A percentile compares a stretch with the other conserved stretches of the same genome.
phyloP scores from a whole-genome alignment of 495 filamentous ascomycete genomes.

The Collariella sp. region DNA sequence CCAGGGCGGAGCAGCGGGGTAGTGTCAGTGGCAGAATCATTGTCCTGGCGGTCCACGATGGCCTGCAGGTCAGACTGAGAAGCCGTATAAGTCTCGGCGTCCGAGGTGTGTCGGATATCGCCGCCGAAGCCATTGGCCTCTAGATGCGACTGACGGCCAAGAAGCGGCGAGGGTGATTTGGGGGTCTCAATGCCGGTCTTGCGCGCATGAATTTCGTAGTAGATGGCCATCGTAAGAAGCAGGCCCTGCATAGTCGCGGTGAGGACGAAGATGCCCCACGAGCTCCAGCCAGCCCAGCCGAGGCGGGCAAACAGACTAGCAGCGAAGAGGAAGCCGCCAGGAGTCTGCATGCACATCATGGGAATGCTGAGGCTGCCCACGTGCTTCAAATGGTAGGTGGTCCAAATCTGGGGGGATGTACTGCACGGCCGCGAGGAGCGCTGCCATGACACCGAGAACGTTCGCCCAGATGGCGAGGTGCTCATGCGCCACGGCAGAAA shows the following conservation, averaged over 20 bases:
- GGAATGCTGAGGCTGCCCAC: slow-evolving; percentile 86
- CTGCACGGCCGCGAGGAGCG: slow-evolving; percentile 75
- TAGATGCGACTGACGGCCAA: slow-evolving; percentile 13
- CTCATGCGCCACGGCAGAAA: slow-evolving; percentile 48
- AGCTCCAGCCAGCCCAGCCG: slow-evolving; percentile 82
- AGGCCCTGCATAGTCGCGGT: slow-evolving; percentile 79
- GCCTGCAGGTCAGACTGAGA: slow-evolving; percentile 35
- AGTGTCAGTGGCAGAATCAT: slow-evolving; percentile 34
- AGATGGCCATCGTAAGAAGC: slow-evolving; percentile 71
- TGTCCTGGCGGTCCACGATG: slow-evolving; percentile 34
- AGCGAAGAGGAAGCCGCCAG: slow-evolving; percentile 82
- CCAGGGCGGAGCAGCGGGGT: slow-evolving; percentile 35
- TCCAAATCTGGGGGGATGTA: slow-evolving; percentile 93
- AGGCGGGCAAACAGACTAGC: slow-evolving; percentile 72
- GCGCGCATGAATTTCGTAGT: slow-evolving; percentile 50
- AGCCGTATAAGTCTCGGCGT: slow-evolving; percentile 32
- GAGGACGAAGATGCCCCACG: slow-evolving; percentile 81
- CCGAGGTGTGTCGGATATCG: slow-evolving; percentile 28
- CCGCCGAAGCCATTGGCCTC: slow-evolving; percentile 28
- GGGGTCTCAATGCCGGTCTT: not conserved
- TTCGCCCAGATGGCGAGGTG: slow-evolving; percentile 70
- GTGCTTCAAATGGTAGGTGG: slow-evolving; percentile 72
- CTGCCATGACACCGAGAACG: slow-evolving; percentile 66
- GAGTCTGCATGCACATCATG: slow-evolving; percentile 98
- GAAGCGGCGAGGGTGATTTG: slow-evolving; percentile 9